Evolutionary conservation across 1,284 basidiomycete species (phyloP), one percentile per base, ranked within the genome.

Genomic region (Gastroboletus turbinatus): DNA sequence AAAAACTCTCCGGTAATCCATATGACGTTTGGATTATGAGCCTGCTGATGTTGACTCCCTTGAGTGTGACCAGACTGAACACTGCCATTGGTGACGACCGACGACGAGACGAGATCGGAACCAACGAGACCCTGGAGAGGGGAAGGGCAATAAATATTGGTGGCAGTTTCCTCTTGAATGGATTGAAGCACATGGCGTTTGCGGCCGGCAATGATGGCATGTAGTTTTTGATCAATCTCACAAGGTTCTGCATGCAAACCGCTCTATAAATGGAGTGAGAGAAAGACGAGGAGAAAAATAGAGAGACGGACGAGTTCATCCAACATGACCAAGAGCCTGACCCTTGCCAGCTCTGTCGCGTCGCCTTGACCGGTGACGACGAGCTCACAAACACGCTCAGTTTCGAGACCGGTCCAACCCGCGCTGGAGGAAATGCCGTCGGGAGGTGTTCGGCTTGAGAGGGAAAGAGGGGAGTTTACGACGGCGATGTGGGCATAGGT

Each of bases 1-100:
- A 98, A 97, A 72, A 96, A 98, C 74, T 98, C 96, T 52, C 96
- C 96, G 0, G 96, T 97, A 66, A 99, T 96, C 89, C 94, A 97
- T 56, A 98, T 90, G 39, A 88, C 78, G 72, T 94, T 94, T 68
- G 79, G 80, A 74, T 85, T 81, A 73, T 78, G 63, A 68, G 76
- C 65, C 16, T 67, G 69, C 27, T 61, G 61, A 17, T 66, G 62
- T 36, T 63, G 69, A 43, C 21, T 54, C 1, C 54, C 63, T 46
- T 60, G 66, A 14, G 33, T 47, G 40, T 67, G 67, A 7, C 53
- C 54, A n/a, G 60, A 30, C 16, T 67, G 65, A 3, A 53, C 50
- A 47, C 42, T 63, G 27, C 75, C 69, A 32, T 75, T 69, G 51
- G 75, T 63, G 21, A 72, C 57, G 36, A 76, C 67, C 11, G 75